These are phyloP conservation scores for Cyclostephanos invisitatus DNA, from an alignment of 108 stramenopile species.

Conservation along the genomic window DNA sequence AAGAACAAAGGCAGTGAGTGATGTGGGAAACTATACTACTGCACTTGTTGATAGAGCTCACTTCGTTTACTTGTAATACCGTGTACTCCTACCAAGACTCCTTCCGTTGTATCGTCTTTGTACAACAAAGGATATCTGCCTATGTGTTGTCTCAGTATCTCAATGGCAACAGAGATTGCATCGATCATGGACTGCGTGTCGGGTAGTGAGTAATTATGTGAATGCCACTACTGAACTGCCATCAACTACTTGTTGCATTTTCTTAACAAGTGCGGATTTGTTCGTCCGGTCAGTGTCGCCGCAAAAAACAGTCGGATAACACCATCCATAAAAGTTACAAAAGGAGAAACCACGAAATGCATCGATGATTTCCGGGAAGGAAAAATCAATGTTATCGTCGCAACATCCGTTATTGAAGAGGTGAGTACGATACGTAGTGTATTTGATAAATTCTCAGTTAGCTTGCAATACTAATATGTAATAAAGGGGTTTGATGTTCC, in stretches of 20 bases:
- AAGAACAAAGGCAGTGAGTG: constrained; percentile 22
- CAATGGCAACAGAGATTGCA: constrained; percentile 22
- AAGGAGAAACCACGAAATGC: constrained; percentile 27
- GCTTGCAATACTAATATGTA: neutral
- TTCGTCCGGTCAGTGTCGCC: constrained; percentile 14
- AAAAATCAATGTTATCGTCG: constrained; percentile 36
- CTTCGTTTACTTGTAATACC: neutral
- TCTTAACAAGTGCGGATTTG: neutral
- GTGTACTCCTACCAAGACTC: neutral
- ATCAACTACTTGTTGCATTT: neutral
- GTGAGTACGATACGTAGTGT: constrained; percentile 6
- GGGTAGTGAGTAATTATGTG: constrained; percentile 20
- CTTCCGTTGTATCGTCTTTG: constrained; percentile 47
- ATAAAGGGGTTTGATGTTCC: constrained; percentile 44
- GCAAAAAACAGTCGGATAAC: constrained; percentile 41
- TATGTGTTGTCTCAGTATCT: constrained; percentile 33
- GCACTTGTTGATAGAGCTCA: neutral
- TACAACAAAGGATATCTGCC: constrained; percentile 38
- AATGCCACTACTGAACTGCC: neutral
- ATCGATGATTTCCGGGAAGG: constrained; percentile 41
- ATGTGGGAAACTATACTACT: neutral
- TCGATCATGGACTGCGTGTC: constrained; percentile 26
- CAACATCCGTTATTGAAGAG: constrained; percentile 48
- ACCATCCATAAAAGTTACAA: constrained; percentile 36
- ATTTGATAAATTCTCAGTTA: neutral